A percentile compares a stretch with the other conserved stretches of the same genome.
Evolutionary conservation across 176 grass and related monocot species (phyloP).

Genomic region (Stipa capillata): DNA sequence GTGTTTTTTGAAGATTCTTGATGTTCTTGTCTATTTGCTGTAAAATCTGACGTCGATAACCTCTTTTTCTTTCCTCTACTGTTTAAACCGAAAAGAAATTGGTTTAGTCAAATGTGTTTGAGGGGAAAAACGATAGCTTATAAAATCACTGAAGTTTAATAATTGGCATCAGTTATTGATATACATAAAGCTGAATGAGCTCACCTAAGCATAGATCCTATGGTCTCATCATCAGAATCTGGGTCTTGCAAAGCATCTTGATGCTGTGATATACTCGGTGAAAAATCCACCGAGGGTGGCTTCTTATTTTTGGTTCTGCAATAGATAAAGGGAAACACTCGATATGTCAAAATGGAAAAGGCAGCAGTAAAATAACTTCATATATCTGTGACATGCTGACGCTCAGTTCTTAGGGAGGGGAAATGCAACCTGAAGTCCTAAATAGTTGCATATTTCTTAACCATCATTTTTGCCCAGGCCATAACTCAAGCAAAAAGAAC

Average conservation of each 20-base stretch:
- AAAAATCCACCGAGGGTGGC: conserved; percentile 4
- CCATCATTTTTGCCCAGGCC: too few species aligned
- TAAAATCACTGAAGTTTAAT: neutral
- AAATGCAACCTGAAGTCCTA: neutral
- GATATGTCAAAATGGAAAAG: neutral
- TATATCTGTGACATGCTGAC: neutral
- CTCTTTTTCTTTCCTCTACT: conserved; percentile 38
- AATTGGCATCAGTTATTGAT: neutral
- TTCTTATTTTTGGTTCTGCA: conserved; percentile 40
- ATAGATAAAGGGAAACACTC: neutral
- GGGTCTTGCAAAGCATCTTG: conserved; percentile 25
- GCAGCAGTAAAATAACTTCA: neutral
- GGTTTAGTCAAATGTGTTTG: neutral
- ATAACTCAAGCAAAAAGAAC: neutral
- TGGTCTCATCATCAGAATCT: conserved; percentile 49
- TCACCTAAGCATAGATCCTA: conserved; percentile 69
- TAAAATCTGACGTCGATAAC: conserved; percentile 11
- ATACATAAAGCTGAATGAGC: conserved; percentile 15
- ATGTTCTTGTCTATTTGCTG: conserved; percentile 4
- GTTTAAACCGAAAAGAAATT: conserved; percentile 11
- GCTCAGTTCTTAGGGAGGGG: neutral
- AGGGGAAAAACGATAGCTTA: neutral
- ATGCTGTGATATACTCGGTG: conserved; percentile 12
- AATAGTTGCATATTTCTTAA: neutral
- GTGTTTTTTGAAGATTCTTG: conserved; percentile 3